phyloP scores from a whole-genome alignment of 83 land plant genomes.

The Picea abies region DNA sequence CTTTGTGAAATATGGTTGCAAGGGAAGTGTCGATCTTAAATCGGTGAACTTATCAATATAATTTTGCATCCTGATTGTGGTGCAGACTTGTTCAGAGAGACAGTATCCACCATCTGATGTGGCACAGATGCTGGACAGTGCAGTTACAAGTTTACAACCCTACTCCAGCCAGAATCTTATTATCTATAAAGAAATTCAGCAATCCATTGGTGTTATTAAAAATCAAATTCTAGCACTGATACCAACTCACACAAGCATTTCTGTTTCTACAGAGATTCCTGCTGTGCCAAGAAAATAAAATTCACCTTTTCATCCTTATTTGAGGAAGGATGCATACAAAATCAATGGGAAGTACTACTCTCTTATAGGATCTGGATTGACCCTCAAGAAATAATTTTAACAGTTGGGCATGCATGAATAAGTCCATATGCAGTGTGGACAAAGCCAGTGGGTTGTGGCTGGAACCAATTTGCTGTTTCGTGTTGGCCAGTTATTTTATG shows the following conservation, averaged over 20 bases:
- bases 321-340: not conserved
- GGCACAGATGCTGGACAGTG: constrained; percentile 78
- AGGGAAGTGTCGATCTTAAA: not conserved
- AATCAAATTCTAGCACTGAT: constrained; percentile 82
- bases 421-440: constrained; percentile 11
- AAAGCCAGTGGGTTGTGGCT: constrained; percentile 3
- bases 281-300: constrained; percentile 7
- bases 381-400: constrained; percentile 6
- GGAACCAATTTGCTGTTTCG: constrained; percentile 2
- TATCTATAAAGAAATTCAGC: constrained; percentile 79
- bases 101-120: constrained; percentile 82
- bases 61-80: constrained; percentile 5
- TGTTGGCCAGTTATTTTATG: not conserved
- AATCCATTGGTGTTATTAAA: constrained; percentile 71
- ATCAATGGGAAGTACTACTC: not conserved
- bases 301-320: not conserved
- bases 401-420: constrained; percentile 4
- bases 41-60: not conserved
- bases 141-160: constrained; percentile 72
- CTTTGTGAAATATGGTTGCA: not conserved
- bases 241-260: constrained; percentile 49
- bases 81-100: constrained; percentile 89
- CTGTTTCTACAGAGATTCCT: constrained; percentile 28
- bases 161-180: constrained; percentile 71
- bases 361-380: constrained; percentile 4